Conservation (phyloP, 257 asterid genomes). For the Craterostigma plantagineum region DNA sequence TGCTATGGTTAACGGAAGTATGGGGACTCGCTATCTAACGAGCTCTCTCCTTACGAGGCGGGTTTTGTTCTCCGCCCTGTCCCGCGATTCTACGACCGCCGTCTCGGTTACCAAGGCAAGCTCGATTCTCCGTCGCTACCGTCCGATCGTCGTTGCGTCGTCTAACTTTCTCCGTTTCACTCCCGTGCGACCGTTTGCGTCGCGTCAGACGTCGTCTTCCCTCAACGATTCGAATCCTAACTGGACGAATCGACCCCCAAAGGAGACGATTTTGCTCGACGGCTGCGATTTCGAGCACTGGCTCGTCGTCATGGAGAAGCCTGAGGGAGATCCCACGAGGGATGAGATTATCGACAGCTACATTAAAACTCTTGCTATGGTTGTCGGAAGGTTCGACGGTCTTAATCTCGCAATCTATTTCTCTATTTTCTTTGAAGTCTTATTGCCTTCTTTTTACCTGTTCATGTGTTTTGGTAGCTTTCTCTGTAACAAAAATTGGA, state of each 20-base stretch:
- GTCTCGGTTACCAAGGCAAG: too few relatives aligned
- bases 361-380: constrained; percentile 52
- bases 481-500: neutral
- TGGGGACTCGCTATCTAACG: too few relatives aligned
- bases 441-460: neutral
- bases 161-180: neutral
- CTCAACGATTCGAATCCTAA: constrained; percentile 79
- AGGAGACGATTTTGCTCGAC: constrained; percentile 84
- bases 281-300: constrained; percentile 98
- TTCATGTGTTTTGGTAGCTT: neutral
- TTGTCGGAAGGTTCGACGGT: constrained; percentile 90
- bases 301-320: constrained; percentile 90
- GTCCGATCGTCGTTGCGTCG: too few relatives aligned
- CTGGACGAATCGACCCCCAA: constrained; percentile 91
- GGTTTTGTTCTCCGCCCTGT: too few relatives aligned
- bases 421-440: too few relatives aligned
- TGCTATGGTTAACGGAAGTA: too few relatives aligned
- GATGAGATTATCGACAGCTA: constrained; percentile 67
- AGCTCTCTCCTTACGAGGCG: too few relatives aligned
- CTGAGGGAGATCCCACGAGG: constrained; percentile 55
- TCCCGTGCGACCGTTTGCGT: constrained; percentile 37
- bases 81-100: too few relatives aligned
- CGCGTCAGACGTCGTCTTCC: constrained; percentile 49
- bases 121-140: too few relatives aligned
- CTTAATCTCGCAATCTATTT: neutral